Conservation (phyloP, 148 eudicot species). For the Silene conica region DNA sequence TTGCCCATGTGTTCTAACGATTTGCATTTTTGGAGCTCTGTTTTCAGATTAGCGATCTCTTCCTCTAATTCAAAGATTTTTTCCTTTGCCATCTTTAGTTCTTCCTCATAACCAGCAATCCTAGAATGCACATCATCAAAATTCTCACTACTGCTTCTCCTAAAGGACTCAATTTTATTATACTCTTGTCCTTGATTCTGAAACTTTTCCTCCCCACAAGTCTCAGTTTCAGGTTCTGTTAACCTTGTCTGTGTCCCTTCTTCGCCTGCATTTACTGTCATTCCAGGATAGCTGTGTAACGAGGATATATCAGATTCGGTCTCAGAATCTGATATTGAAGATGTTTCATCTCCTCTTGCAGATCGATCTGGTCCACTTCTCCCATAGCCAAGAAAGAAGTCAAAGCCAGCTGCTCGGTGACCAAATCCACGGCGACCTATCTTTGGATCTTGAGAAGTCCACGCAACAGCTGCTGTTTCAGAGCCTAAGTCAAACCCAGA, state of each 20-base stretch:
- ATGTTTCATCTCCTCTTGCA: constrained; percentile 60
- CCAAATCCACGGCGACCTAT: constrained; percentile 46
- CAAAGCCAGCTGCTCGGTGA: constrained; percentile 90
- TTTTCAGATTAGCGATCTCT: constrained; percentile 50
- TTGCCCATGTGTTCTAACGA: constrained; percentile 18
- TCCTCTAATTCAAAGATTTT: constrained; percentile 46
- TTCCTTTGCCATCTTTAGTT: constrained; percentile 38
- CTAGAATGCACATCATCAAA: constrained; percentile 31
- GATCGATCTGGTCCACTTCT: constrained; percentile 54
- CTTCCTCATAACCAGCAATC: constrained; percentile 51
- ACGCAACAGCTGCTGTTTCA: constrained; percentile 36
- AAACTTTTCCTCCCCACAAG: constrained; percentile 48
- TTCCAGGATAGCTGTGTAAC: constrained; percentile 42
- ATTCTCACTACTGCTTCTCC: constrained; percentile 32
- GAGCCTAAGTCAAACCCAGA: constrained; percentile 53
- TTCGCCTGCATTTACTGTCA: constrained; percentile 38
- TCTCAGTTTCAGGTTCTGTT: constrained; percentile 52
- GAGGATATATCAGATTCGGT: constrained; percentile 82
- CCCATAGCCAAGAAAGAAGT: constrained; percentile 65
- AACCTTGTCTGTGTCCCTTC: constrained; percentile 44
- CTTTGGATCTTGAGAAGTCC: constrained; percentile 40
- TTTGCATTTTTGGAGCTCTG: constrained; percentile 43
- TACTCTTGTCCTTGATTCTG: constrained; percentile 36
- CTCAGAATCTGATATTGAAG: constrained; percentile 63
- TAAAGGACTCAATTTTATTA: constrained; percentile 32